phyloP scores from a whole-genome alignment of 768 basidiomycete genomes.

The Pleurotus tuber-regium region DNA sequence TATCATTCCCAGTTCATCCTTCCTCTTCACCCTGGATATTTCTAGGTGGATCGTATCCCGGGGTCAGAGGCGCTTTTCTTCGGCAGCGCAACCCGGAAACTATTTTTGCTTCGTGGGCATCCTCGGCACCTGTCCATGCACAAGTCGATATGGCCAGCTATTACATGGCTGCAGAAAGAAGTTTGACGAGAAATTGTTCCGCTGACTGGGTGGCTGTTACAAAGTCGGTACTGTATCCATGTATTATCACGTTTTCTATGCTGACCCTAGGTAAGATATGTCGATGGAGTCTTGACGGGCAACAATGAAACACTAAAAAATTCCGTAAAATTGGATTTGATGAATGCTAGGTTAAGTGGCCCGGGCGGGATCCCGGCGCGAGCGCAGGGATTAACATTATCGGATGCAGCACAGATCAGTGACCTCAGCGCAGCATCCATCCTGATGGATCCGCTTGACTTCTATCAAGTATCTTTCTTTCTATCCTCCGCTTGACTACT shows the following conservation, averaged over 20 bases:
- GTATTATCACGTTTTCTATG: background rate
- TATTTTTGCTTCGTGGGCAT: slow-evolving; percentile 48
- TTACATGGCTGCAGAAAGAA: slow-evolving; percentile 48
- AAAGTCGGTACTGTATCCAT: slow-evolving; percentile 16
- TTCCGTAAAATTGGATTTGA: slow-evolving; percentile 39
- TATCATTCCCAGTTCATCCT: slow-evolving; percentile 33
- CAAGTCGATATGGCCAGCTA: slow-evolving; percentile 50
- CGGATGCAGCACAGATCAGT: slow-evolving; percentile 32
- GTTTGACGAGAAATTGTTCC: slow-evolving; percentile 47
- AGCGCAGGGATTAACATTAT: slow-evolving; percentile 30
- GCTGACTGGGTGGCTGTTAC: slow-evolving; percentile 52
- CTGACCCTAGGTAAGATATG: slow-evolving; percentile 21
- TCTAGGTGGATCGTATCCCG: slow-evolving; percentile 50
- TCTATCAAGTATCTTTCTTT: slow-evolving; percentile 39
- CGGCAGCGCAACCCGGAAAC: slow-evolving; percentile 44
- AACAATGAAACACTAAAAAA: slow-evolving; percentile 28
- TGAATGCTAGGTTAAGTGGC: slow-evolving; percentile 40
- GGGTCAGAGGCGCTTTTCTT: slow-evolving; percentile 40
- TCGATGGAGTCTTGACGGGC: slow-evolving; percentile 33
- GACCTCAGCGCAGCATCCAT: slow-evolving; percentile 39
- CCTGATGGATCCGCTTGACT: slow-evolving; percentile 46
- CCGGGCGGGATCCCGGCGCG: slow-evolving; percentile 39
- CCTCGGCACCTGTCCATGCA: slow-evolving; percentile 47
- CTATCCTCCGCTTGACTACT: background rate
- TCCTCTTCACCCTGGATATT: slow-evolving; percentile 44